Base-by-base conservation (phyloP, 108 stramenopile species). In the Pseudonitzschia pungens region DNA sequence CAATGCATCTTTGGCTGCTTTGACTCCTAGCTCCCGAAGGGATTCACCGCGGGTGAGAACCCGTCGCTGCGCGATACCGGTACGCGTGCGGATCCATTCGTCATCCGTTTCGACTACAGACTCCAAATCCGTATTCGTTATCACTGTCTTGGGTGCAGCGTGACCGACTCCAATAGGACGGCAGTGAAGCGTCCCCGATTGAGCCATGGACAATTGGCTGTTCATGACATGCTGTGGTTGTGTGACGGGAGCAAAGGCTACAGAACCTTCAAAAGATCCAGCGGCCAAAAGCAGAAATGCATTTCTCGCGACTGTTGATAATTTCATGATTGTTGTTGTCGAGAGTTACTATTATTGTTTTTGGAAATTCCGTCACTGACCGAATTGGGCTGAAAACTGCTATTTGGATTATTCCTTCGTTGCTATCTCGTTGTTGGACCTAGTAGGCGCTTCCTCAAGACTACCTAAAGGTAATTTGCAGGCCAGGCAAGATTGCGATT, bases 41-140 rank as follows among this genome's bases (percentile, higher is more conserved):
- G 71, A 80, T 70, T 92, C 89, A 28, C 73, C 79, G 2, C 44
- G 73, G 0, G 82, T 60, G 44, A 98, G 72, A 5, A 98, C 84
- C 36, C 85, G 86, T 40, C 98, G 82, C 67, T 86, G 65, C 9
- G 82, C 33, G 60, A 98, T 98, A 4, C 98, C 98, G 14, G 98
- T 98, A n/a, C 98, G 83, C 2, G 92, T 87, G 2, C 70, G 72
- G 63, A 98, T 98, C 98, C 98, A 98, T 79, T 97, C 98, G 75
- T 98, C 98, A 52, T 80, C 82, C 8, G 98, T 98, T 62, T 98
- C 98, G 42, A 97, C 92, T 11, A 98, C 85, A 9, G 71, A 65
- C 75, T 97, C 96, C 24, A 98, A 74, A 65, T 96, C 98, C 14
- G 65, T 52, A 71, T 98, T 98, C 66, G 94, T 89, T 20, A 98